Base-by-base conservation (phyloP, 805 yeast species). In the Saccharomycopsis synnaedendra region DNA sequence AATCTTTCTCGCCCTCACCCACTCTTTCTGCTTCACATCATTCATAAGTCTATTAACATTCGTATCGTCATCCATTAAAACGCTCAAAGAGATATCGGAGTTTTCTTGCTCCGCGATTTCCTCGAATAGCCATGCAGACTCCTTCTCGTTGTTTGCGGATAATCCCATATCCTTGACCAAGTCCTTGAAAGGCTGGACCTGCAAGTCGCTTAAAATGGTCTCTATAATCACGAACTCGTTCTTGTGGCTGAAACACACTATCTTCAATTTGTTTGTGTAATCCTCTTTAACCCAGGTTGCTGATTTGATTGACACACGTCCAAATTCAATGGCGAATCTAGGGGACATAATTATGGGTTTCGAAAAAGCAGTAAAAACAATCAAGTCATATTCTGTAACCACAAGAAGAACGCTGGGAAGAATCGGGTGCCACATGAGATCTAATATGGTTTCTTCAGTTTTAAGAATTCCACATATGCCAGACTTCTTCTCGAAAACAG, bases 21-120 rank as follows among this genome's bases (percentile, higher is more conserved):
- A 51, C 32, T 51, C 54, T 28, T 39, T 41, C 6, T 39, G 46
- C 10, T 43, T 43, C n/a, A 45, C 52, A 5, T 40, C 49, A 4
- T 43, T 41, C 5, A 48, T 45, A 9, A 51, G 34, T n/a, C 40
- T 39, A 27, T 42, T 29, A 6, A 52, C 54, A 10, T 36, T 43
- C 5, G 51, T 47, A 32, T 51, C 54, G 39, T 48, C 54, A 32
- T 51, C 54, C 8, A 44, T 34, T 30, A 48, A 19, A 28, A 27
- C 43, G n/a, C 11, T 39, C 41, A 39, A 19, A 39, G 28, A 39
- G 10, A 34, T 5, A 31, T 19, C 19, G 19, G 29, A 38, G 29
- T 39, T 5, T 11, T 7, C 3, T 32, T 19, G 39, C 43, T 31
- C 30, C 32, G 6, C 44, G 38, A 44, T 31, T 5, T 39, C 27